A percentile compares a stretch with the other conserved stretches of the same genome.
phyloP scores from a whole-genome alignment of 805 yeast genomes.

The Kodamaea kaohsiungensis region DNA sequence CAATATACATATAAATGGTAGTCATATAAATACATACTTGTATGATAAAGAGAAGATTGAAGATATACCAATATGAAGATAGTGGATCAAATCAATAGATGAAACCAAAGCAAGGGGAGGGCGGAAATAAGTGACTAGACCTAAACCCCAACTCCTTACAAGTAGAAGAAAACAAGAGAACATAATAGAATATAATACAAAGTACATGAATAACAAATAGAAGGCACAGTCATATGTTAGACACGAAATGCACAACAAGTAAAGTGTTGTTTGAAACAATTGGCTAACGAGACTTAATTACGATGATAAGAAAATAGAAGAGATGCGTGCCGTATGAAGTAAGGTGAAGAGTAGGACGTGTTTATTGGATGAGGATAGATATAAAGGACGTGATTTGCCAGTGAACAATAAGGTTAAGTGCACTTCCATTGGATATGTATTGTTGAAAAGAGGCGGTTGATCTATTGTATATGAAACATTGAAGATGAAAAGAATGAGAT shows the following conservation, averaged over 20 bases:
- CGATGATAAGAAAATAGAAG: background rate
- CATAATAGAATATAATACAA: background rate
- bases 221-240: background rate
- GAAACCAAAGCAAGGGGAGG: too few species aligned
- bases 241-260: background rate
- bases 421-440: background rate
- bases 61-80: too few species aligned
- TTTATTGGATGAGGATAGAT: background rate
- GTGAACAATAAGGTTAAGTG: background rate
- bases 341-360: background rate
- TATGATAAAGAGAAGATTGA: background rate
- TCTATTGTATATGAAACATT: background rate
- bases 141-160: too few species aligned
- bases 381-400: background rate
- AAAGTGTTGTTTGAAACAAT: background rate
- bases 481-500: background rate
- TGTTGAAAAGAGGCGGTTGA: background rate
- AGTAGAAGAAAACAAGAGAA: background rate
- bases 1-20: too few species aligned
- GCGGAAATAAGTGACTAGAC: too few species aligned
- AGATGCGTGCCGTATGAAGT: background rate
- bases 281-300: background rate
- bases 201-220: background rate
- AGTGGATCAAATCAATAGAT: too few species aligned
- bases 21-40: too few species aligned